Evolutionary conservation across 306 rosid species (phyloP).

Genomic region (Astragalus glycyphyllos): DNA sequence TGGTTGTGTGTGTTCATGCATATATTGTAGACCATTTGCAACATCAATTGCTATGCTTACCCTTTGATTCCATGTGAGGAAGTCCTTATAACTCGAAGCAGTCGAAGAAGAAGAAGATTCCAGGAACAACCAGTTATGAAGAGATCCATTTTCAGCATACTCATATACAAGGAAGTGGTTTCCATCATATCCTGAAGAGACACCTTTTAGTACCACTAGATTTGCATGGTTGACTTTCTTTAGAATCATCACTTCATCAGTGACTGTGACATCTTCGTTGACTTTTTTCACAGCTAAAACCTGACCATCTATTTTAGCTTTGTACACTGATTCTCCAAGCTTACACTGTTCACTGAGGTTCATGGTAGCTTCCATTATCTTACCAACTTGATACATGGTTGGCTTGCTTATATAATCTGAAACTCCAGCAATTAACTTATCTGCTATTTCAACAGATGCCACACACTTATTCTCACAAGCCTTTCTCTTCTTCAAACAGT

Average conservation of each 20-base stretch:
- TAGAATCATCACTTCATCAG: constrained; percentile 65
- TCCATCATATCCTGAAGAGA: constrained; percentile 54
- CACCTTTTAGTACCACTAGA: constrained; percentile 65
- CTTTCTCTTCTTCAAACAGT: constrained; percentile 34
- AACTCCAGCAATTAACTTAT: constrained; percentile 65
- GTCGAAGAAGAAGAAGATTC: constrained; percentile 28
- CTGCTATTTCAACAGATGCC: constrained; percentile 39
- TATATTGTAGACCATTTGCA: constrained; percentile 68
- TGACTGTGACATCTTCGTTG: constrained; percentile 53
- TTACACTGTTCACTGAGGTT: constrained; percentile 51
- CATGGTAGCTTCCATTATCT: constrained; percentile 67
- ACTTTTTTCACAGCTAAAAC: constrained; percentile 60
- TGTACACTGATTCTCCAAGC: constrained; percentile 68
- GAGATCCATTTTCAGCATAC: constrained; percentile 72
- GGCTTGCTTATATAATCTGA: constrained; percentile 67
- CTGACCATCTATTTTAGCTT: constrained; percentile 55
- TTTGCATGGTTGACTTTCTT: constrained; percentile 72
- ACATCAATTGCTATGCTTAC: constrained; percentile 69
- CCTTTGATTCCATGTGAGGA: constrained; percentile 73
- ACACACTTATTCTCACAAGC: constrained; percentile 24
- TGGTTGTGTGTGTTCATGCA: constrained; percentile 75
- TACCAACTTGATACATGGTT: constrained; percentile 50
- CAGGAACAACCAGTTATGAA: constrained; percentile 58
- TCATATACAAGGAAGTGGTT: constrained; percentile 67
- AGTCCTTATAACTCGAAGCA: constrained; percentile 27